These are phyloP conservation scores for Trichosporon coremiiforme DNA, from an alignment of 1,284 basidiomycete genomes.

Conservation along the genomic window DNA sequence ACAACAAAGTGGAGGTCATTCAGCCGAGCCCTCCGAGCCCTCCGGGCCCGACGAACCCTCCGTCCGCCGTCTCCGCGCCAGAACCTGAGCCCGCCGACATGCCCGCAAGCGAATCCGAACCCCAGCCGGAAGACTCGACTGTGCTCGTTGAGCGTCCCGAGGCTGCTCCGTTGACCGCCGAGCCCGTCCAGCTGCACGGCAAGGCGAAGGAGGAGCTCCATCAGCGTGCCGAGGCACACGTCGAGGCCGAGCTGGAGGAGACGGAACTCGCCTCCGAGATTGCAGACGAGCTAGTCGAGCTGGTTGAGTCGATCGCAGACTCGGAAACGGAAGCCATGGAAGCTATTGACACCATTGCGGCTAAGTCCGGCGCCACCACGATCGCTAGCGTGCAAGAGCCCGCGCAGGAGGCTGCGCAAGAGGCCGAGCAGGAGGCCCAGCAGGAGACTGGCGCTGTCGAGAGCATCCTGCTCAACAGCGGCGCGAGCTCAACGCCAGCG, in stretches of 20 bases:
- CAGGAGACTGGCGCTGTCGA: no score
- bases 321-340: not conserved
- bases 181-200: not conserved
- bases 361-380: not conserved
- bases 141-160: constrained; percentile 8
- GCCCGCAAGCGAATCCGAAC: not conserved
- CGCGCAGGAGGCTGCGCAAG: no score
- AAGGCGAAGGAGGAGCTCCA: not conserved
- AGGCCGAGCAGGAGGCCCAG: no score
- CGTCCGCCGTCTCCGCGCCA: no score
- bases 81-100: not conserved
- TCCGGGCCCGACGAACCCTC: no score
- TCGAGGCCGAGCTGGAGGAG: not conserved
- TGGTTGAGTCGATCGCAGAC: constrained; percentile 11
- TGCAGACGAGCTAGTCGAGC: constrained; percentile 15
- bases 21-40: not conserved
- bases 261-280: not conserved
- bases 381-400: not conserved
- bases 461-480: not conserved
- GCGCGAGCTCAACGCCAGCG: no score
- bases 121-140: not conserved
- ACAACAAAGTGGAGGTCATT: not conserved
- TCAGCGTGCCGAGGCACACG: not conserved
- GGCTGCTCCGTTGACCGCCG: not conserved
- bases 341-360: not conserved